Evolutionary conservation across 2,329 filamentous ascomycete genomes (phyloP).

Genomic region (Aureobasidium sp.): DNA sequence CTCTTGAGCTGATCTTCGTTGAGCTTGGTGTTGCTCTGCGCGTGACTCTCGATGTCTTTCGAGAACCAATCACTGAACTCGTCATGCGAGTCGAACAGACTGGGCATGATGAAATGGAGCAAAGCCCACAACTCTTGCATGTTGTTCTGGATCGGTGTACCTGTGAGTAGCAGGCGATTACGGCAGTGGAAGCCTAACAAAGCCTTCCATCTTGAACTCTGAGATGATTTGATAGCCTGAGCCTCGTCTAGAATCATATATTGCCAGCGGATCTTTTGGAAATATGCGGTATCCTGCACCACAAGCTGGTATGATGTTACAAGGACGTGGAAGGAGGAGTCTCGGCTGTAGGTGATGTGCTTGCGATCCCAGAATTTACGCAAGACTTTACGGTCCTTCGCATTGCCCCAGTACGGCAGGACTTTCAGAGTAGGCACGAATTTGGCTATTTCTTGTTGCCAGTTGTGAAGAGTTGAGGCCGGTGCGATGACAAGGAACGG

Average conservation of each 20-base stretch:
- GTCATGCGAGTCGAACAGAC: slow-evolving; percentile 87
- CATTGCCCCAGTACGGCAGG: slow-evolving; percentile 93
- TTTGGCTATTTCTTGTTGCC: slow-evolving; percentile 94
- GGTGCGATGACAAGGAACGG: slow-evolving; percentile 95
- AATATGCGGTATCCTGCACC: slow-evolving; percentile 91
- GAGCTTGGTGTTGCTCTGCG: slow-evolving; percentile 97
- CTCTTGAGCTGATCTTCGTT: slow-evolving; percentile 97
- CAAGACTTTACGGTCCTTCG: slow-evolving; percentile 87
- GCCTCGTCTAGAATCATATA: slow-evolving; percentile 99
- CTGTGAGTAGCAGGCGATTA: slow-evolving; percentile 86
- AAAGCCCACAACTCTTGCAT: slow-evolving; percentile 99
- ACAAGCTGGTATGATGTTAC: slow-evolving; percentile 97
- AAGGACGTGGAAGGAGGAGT: slow-evolving; percentile 90
- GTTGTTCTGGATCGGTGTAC: slow-evolving; percentile 98
- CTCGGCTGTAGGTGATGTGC: slow-evolving; percentile 88
- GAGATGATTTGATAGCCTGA: slow-evolving; percentile 96
- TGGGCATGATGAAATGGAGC: slow-evolving; percentile 99
- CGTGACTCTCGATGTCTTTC: slow-evolving; percentile 95
- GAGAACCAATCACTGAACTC: slow-evolving; percentile 94
- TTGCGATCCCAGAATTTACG: slow-evolving; percentile 99
- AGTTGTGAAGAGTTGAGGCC: slow-evolving; percentile 94
- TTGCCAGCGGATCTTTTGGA: slow-evolving; percentile 99
- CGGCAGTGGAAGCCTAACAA: slow-evolving; percentile 89
- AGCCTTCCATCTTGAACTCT: slow-evolving; percentile 95
- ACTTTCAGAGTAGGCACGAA: slow-evolving; percentile 95